Conservation (phyloP, 2,329 filamentous ascomycete species). For the Bimuria novae-zelandiae region DNA sequence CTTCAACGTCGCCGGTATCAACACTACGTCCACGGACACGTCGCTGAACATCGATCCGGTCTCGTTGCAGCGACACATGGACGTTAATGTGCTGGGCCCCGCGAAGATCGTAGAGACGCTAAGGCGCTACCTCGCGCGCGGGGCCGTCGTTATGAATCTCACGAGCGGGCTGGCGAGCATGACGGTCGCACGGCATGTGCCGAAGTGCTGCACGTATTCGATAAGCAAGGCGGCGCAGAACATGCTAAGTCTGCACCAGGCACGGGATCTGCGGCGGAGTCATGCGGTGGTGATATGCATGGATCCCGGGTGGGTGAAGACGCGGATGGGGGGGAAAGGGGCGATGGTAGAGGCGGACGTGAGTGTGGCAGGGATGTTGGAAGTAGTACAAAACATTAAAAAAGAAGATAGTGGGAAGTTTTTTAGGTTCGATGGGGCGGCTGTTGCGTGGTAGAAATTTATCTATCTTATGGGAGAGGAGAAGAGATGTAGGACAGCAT, state of each 20-base stretch:
- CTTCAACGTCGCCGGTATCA: slow-evolving; percentile 51
- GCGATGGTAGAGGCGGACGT: slow-evolving; percentile 46
- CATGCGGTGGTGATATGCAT: slow-evolving; percentile 45
- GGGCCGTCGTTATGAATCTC: slow-evolving; percentile 44
- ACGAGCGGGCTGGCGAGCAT: slow-evolving; percentile 40
- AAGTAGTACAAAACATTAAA: slow-evolving; percentile 37
- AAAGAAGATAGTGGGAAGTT: slow-evolving; percentile 46
- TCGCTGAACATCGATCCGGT: slow-evolving; percentile 46
- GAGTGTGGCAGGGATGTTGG: slow-evolving; percentile 47
- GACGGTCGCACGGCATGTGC: slow-evolving; percentile 33
- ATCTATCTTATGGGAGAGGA: neutral
- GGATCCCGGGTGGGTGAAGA: slow-evolving; percentile 54
- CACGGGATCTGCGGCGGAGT: slow-evolving; percentile 43
- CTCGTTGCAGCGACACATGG: slow-evolving; percentile 48
- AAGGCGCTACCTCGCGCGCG: slow-evolving; percentile 30
- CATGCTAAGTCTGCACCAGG: slow-evolving; percentile 51
- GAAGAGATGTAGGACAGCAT: neutral
- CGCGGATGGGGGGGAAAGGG: slow-evolving; percentile 50
- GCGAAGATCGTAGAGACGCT: slow-evolving; percentile 52
- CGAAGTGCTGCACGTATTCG: slow-evolving; percentile 47
- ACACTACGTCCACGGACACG: slow-evolving; percentile 43
- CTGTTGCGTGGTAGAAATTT: slow-evolving; percentile 43
- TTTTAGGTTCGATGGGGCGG: slow-evolving; percentile 42
- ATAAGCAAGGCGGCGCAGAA: slow-evolving; percentile 53
- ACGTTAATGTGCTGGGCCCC: slow-evolving; percentile 54